These are phyloP conservation scores for Paramyrothecium roridum DNA, from an alignment of 2,329 filamentous ascomycete species.

Conservation along the genomic window DNA sequence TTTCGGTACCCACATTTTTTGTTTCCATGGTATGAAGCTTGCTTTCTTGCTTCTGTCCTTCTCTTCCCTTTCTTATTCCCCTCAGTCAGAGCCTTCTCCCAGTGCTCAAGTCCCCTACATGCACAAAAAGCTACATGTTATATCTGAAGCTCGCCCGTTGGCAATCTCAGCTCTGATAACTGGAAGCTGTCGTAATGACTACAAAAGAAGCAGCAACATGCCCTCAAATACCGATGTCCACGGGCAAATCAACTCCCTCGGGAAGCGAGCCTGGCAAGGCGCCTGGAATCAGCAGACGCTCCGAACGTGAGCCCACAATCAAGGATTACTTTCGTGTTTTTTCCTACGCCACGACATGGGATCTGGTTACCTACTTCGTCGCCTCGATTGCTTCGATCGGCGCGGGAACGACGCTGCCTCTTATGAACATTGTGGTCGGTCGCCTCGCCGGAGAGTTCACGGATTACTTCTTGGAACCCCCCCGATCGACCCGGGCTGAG, in stretches of 20 bases:
- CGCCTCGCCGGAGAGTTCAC: slow-evolving; percentile 24
- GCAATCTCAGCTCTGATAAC: background rate
- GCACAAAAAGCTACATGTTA: background rate
- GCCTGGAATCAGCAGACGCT: background rate
- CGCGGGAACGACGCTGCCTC: slow-evolving; percentile 27
- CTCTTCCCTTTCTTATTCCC: background rate
- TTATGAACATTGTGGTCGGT: slow-evolving; percentile 34
- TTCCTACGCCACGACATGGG: slow-evolving; percentile 25
- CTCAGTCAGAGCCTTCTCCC: background rate
- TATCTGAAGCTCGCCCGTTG: background rate
- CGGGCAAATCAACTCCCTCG: too few species aligned
- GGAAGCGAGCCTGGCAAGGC: background rate
- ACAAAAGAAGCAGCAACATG: too few species aligned
- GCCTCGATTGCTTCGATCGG: slow-evolving; percentile 28
- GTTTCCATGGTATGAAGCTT: too few species aligned
- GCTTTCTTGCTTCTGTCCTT: background rate
- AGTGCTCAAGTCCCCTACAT: background rate
- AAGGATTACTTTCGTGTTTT: slow-evolving; percentile 21
- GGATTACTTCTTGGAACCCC: slow-evolving; percentile 17
- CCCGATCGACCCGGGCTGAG: slow-evolving; percentile 4
- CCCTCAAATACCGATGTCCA: too few species aligned
- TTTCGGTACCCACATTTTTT: too few species aligned
- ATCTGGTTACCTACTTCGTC: slow-evolving; percentile 21
- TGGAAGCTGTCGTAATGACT: background rate
- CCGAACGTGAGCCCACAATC: slow-evolving; percentile 5